Percentiles rank a stretch among this genome's conserved stretches.
Conservation (phyloP, 805 yeast species). For the Metschnikowia amazonensis region DNA sequence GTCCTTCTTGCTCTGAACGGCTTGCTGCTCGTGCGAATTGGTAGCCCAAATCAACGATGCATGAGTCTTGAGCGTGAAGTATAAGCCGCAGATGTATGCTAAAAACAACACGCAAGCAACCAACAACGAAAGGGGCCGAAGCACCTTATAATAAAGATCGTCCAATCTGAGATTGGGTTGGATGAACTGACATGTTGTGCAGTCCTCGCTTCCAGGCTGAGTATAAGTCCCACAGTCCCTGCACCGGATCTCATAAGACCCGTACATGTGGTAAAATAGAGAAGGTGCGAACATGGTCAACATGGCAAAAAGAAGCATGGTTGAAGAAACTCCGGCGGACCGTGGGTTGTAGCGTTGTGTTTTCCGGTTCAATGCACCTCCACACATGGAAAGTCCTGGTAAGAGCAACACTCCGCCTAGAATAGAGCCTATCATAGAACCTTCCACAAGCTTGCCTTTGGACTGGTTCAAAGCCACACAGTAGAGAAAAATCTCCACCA, state of each 20-base stretch:
- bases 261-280: constrained; percentile 82
- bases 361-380: constrained; percentile 88
- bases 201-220: constrained; percentile 33
- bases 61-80: constrained; percentile 92
- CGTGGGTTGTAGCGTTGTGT: constrained; percentile 95
- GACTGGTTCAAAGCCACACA: constrained; percentile 85
- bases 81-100: constrained; percentile 83
- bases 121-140: constrained; percentile 76
- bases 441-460: constrained; percentile 89
- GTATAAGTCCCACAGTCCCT: constrained; percentile 39
- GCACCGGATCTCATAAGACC: constrained; percentile 77
- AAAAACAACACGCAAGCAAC: constrained; percentile 79
- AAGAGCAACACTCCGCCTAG: constrained; percentile 85
- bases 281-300: constrained; percentile 93
- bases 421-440: constrained; percentile 90
- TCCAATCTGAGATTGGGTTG: constrained; percentile 76
- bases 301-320: constrained; percentile 88
- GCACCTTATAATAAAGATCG: constrained; percentile 57
- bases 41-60: constrained; percentile 94
- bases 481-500: constrained; percentile 88
- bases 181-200: constrained; percentile 68
- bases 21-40: constrained; percentile 32
- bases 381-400: constrained; percentile 97
- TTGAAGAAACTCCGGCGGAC: constrained; percentile 94
- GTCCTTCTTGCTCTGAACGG: constrained; percentile 22